Evolutionary conservation across 495 filamentous ascomycete species (phyloP), one percentile per base, ranked within the genome.

Genomic region (Penicillium paradoxum): DNA sequence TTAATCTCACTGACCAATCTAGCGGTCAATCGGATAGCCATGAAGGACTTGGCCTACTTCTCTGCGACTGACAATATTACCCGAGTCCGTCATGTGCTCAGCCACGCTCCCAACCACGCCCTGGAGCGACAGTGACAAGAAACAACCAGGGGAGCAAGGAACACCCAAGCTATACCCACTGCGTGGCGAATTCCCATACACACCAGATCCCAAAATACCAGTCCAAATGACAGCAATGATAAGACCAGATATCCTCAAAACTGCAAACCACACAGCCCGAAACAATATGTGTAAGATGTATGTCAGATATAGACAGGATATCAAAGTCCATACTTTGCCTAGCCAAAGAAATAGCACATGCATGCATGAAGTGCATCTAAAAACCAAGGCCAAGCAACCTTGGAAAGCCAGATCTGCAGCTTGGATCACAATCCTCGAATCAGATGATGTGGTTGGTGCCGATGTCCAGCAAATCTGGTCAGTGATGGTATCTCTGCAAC

Each of bases 391-490:
- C 40, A 27, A 47, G 53, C 32, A 39, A 27, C 24, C 24, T 27
- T 27, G 24, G 24, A 27, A 27, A 41, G 18, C 17, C 13, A 21
- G 24, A 34, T 29, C 34, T 29, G 37, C 24, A n/a, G 55, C 37
- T 46, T 39, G 7, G 22, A 49, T 57, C 14, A 5, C 22, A 57
- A 53, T 49, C 36, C 9, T 36, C 55, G 45, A 58, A 58, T 54
- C 45, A 40, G 55, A 58, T 18, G n/a, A 22, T 10, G 29, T 24
- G 15, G 45, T 49, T 22, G 27, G n/a, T 17, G 18, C 36, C 18
- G 8, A 25, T 18, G 29, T 8, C 19, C 25, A 24, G 48, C 15
- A 30, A 24, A 40, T 41, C 22, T 29, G 36, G 11, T 32, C 34
- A 27, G 9, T 21, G 8, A 18, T 24, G 30, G 29, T 18, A 19